These are phyloP conservation scores for Torulaspora indica DNA, from an alignment of 805 yeast species.

Conservation along the genomic window DNA sequence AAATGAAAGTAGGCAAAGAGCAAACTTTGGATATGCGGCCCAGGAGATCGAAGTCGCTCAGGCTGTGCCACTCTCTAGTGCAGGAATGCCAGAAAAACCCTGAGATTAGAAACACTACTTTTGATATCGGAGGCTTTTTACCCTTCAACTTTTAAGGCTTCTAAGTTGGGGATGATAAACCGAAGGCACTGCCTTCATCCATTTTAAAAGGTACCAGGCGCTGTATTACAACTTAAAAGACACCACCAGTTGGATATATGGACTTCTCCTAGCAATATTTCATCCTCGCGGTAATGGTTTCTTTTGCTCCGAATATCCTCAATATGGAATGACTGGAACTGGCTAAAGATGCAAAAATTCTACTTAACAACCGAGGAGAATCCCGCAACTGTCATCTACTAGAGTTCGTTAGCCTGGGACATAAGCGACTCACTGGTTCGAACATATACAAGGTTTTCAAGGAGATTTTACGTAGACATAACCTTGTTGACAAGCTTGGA, in stretches of 20 bases:
- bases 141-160: neutral
- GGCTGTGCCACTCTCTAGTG: neutral
- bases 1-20: neutral
- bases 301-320: conserved; percentile 10
- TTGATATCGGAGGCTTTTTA: neutral
- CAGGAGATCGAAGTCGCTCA: neutral
- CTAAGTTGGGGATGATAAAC: neutral
- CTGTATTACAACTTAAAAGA: neutral
- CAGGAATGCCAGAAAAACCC: neutral
- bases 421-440: neutral
- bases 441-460: conserved; percentile 1
- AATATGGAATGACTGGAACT: conserved; percentile 4
- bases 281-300: conserved; percentile 5
- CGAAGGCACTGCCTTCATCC: neutral
- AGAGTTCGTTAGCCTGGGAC: conserved; percentile 6
- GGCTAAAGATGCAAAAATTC: conserved; percentile 1
- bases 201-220: neutral
- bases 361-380: neutral
- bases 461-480: conserved; percentile 3
- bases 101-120: neutral
- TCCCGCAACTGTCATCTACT: conserved; percentile 6
- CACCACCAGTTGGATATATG: conserved; percentile 3
- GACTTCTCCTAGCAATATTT: conserved; percentile 2
- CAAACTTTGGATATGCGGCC: neutral
- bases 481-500: conserved; percentile 8